Base-by-base conservation (phyloP, 129 eudicot genomes). In the Rutidosis leptorrhynchoides region DNA sequence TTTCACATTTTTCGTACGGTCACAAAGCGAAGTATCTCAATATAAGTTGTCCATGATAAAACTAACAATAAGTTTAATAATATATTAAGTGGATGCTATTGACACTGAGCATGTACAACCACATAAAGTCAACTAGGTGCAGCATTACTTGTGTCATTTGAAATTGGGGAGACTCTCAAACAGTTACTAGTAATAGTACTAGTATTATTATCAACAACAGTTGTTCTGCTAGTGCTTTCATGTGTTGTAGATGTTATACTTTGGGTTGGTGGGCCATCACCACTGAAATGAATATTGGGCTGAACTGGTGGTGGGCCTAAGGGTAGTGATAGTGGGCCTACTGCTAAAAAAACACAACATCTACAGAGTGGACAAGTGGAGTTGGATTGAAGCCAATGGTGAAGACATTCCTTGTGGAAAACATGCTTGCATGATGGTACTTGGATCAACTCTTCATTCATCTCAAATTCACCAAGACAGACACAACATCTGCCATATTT, bases 281-380 rank as follows among this genome's bases (percentile, higher is more conserved):
- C 27, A 68, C 53, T 65, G 43, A 53, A 4, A 62, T 64, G 30
- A 17, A 60, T 33, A 42, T 60, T 49, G 51, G 51, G 62, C 23
- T 58, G 74, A 43, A 7, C 6, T 14, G 68, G 57, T 19, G 78
- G 55, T 42, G 62, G 62, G 62, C 37, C 67, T 22, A 12, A 25
- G 5, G 52, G 58, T 8, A 11, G 56, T 7, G 73, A 56, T 30
- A 24, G 63, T 49, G 70, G 63, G 23, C 64, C 57, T 16, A 70
- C 59, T 42, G 75, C 75, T 59, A 70, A 59, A 32, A 70, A 70
- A 8, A 83, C 87, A 58, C 82, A 77, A 35, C 82, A 79, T 81
- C 95, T 76, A 40, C 95, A 87, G 11, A 87, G 88, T 45, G 95
- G 95, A 33, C 95, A 87, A 22, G 95, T 84, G 62, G 85, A 53